These are phyloP conservation scores for Tetraselmis chui DNA, from an alignment of 139 green algal species.

Conservation along the genomic window DNA sequence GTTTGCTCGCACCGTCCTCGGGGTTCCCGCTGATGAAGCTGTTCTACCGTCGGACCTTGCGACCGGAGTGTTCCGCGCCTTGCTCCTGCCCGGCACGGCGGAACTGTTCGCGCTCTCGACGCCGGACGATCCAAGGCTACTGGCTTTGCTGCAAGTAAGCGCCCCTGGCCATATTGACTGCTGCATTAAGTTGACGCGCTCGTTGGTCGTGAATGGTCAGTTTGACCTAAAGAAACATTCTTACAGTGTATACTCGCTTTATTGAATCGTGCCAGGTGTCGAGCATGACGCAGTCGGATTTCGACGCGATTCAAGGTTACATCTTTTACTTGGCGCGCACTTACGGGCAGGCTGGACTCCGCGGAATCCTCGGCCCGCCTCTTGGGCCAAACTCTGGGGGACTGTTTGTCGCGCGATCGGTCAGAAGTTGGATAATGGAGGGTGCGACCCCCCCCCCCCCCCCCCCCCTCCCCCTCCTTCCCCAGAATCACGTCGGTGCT, in stretches of 20 bases:
- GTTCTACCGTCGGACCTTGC: background rate
- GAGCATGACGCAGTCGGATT: background rate
- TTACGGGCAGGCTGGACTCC: background rate
- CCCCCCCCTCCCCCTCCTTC: too few relatives aligned
- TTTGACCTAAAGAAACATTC: too few relatives aligned
- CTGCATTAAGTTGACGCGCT: too few relatives aligned
- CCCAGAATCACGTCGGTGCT: too few relatives aligned
- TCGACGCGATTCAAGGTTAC: background rate
- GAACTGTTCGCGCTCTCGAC: background rate
- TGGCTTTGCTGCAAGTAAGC: background rate
- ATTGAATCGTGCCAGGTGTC: background rate
- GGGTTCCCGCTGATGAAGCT: background rate
- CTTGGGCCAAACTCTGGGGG: background rate
- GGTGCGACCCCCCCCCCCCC: background rate
- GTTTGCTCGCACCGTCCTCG: background rate
- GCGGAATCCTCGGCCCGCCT: background rate
- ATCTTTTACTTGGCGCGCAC: background rate
- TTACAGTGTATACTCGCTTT: too few relatives aligned
- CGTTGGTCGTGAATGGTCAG: too few relatives aligned
- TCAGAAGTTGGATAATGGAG: background rate
- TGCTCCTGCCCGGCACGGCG: background rate
- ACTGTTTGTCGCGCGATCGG: background rate
- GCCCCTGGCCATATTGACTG: too few relatives aligned
- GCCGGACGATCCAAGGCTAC: background rate
- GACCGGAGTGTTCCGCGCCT: background rate